Base-by-base conservation (phyloP, 768 basidiomycete genomes). In the Rhodosporidiobolus sp. region DNA sequence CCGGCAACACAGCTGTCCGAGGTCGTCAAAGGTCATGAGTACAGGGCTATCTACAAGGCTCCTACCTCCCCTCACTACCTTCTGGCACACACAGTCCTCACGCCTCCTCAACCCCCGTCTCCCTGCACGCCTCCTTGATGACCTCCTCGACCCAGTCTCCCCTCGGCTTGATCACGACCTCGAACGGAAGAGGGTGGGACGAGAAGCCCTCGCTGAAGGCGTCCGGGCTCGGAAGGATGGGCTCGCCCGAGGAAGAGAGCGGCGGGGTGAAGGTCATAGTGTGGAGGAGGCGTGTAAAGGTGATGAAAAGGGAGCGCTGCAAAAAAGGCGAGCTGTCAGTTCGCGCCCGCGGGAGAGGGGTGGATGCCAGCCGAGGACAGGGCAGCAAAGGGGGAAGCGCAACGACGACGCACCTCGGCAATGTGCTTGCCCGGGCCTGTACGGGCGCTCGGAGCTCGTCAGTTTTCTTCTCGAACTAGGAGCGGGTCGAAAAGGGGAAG, bases 221-320 rank as follows among this genome's bases (percentile, higher is more conserved):
- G 63, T 72, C 45, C 32, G 66, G 67, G 54, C 52, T 46, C 22
- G 64, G 58, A 3, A 67, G 74, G 24, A n/a, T 48, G 38, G 45
- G 50, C 4, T 32, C 26, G 38, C 57, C 69, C 26, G 34, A 3
- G 9, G 72, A 35, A 62, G 68, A 63, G 55, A 54, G 35, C 19
- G 66, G 32, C 12, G 63, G 63, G 2, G 46, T 35, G 67, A 75
- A 50, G 32, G 53, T 48, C 50, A 63, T 46, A 16, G 58, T 30
- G 67, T 67, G 69, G 46, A 75, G 54, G 3, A 75, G 53, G 22
- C 70, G 66, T 1, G 67, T 59, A 28, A 69, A 66, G 59, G 62
- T 63, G 74, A 75, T 71, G 62, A 65, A 75, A 53, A 75, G 59
- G 12, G 70, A 72, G 43, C 61, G 61, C 74, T 68, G 50, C 16